These are phyloP conservation scores for Yamadazyma nakazawae DNA, from an alignment of 805 yeast genomes.

Conservation along the genomic window DNA sequence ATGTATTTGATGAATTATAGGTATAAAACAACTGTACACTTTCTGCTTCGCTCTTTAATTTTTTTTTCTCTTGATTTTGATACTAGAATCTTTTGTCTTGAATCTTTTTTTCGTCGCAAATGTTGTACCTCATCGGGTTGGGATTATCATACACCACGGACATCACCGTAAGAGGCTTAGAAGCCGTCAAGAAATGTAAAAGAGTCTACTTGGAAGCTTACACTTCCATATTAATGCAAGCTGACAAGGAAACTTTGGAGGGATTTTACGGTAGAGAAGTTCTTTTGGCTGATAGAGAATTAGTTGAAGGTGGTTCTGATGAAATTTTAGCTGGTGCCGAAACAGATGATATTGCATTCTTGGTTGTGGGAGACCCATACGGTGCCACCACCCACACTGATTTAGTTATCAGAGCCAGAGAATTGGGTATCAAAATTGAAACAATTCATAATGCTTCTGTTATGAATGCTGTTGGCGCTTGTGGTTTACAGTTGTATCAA, in stretches of 20 bases:
- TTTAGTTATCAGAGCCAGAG: constrained; percentile 86
- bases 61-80: neutral
- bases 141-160: constrained; percentile 88
- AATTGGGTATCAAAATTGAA: constrained; percentile 71
- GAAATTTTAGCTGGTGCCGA: constrained; percentile 74
- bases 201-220: constrained; percentile 95
- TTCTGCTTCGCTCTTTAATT: neutral
- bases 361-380: constrained; percentile 96
- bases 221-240: constrained; percentile 93
- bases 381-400: constrained; percentile 99
- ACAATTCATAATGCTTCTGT: constrained; percentile 93
- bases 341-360: constrained; percentile 81
- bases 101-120: constrained; percentile 30
- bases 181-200: constrained; percentile 76
- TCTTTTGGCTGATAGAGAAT: constrained; percentile 87
- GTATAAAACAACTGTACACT: no score
- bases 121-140: constrained; percentile 88
- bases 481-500: constrained; percentile 91
- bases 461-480: constrained; percentile 98
- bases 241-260: constrained; percentile 70
- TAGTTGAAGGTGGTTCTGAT: constrained; percentile 89
- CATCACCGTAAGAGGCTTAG: constrained; percentile 91
- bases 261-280: constrained; percentile 82
- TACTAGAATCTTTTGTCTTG: neutral
- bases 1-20: no score